A percentile compares a stretch with the other conserved stretches of the same genome.
Evolutionary conservation across 805 yeast species (phyloP).

Genomic region (Candida ortonii): DNA sequence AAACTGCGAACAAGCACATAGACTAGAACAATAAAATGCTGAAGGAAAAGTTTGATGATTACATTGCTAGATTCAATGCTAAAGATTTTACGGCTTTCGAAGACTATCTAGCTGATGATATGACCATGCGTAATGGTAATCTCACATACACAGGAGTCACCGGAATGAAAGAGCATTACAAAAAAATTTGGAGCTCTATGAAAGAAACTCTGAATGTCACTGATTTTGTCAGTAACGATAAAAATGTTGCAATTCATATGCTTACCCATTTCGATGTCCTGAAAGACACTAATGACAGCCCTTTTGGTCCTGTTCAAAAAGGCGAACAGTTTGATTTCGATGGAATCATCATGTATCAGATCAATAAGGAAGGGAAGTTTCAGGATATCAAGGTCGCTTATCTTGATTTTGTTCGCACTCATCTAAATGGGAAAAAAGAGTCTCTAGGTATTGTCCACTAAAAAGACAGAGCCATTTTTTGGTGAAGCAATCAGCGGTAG

Average conservation of each 20-base stretch:
- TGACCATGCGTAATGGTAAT: conserved; percentile 5
- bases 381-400: conserved; percentile 4
- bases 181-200: conserved; percentile 3
- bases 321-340: conserved; percentile 3
- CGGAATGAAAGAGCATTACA: conserved; percentile 5
- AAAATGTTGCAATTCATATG: conserved; percentile 1
- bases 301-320: conserved; percentile 2
- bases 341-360: conserved; percentile 3
- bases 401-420: conserved; percentile 3
- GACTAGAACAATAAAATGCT: too few species aligned
- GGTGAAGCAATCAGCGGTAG: too few species aligned
- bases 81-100: too few species aligned
- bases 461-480: too few species aligned
- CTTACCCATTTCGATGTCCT: too few species aligned
- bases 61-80: too few species aligned
- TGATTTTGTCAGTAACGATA: conserved; percentile 2
- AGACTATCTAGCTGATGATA: conserved; percentile 1
- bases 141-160: conserved; percentile 3
- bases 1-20: too few species aligned
- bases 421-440: conserved; percentile 1
- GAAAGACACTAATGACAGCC: too few species aligned
- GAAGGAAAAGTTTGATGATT: too few species aligned
- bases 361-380: conserved; percentile 3
- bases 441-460: conserved; percentile 5
- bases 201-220: conserved; percentile 2